These are phyloP conservation scores for Macrolepiota fuliginosa DNA, from an alignment of 768 basidiomycete genomes.

Conservation along the genomic window DNA sequence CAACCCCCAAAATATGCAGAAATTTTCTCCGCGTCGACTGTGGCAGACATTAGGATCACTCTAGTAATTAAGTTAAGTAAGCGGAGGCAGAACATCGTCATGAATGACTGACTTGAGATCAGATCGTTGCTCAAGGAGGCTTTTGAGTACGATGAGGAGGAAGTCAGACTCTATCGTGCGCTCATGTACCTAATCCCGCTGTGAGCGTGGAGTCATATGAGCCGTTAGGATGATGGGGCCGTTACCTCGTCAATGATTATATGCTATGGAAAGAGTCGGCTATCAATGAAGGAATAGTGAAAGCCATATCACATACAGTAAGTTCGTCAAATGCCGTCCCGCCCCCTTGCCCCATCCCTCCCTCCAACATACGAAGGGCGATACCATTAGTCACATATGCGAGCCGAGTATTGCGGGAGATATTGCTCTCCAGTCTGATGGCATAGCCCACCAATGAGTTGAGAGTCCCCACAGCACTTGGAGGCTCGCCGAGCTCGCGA, in stretches of 20 bases:
- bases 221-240: background rate
- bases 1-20: slow-evolving; percentile 86
- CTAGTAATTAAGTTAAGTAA: slow-evolving; percentile 33
- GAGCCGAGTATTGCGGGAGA: slow-evolving; percentile 72
- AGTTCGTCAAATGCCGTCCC: slow-evolving; percentile 91
- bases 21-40: slow-evolving; percentile 88
- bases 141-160: slow-evolving; percentile 88
- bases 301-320: slow-evolving; percentile 54
- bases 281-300: background rate
- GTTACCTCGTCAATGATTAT: slow-evolving; percentile 91
- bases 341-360: slow-evolving; percentile 64
- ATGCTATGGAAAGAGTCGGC: slow-evolving; percentile 51
- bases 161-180: slow-evolving; percentile 98
- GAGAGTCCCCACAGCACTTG: slow-evolving; percentile 71
- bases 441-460: slow-evolving; percentile 91
- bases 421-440: slow-evolving; percentile 88
- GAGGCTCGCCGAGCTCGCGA: slow-evolving; percentile 84
- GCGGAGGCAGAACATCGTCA: background rate
- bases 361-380: slow-evolving; percentile 95
- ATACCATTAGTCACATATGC: slow-evolving; percentile 94
- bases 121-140: slow-evolving; percentile 68
- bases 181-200: slow-evolving; percentile 75
- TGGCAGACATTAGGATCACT: slow-evolving; percentile 96
- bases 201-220: background rate
- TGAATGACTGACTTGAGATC: slow-evolving; percentile 69